Evolutionary conservation across 352 stramenopile species (phyloP), one percentile per base, ranked within the genome.

Genomic region (Phytophthora cactorum): DNA sequence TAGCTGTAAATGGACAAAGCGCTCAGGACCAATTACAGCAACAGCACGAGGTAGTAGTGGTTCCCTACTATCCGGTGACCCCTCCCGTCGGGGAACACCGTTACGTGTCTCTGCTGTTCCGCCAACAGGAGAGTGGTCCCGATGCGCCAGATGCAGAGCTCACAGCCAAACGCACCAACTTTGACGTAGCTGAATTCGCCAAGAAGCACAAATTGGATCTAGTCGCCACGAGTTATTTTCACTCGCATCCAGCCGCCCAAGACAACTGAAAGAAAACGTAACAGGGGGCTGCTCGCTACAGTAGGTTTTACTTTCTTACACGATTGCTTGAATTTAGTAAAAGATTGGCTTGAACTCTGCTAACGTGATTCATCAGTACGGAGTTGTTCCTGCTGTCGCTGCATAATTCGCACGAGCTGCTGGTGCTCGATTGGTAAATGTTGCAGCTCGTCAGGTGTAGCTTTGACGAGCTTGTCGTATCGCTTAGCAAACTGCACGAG

Each of bases 21-120:
- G 27, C n/a, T 60, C 38, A 46, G 22, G 34, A 36, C 7, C 51
- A 38, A 17, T 38, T 25, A 12, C 25, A 58, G 27, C 49, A 72
- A 27, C 32, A 68, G 5, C 17, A 63, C 12, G 55, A 52, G 6
- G 47, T 62, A 11, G 72, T 70, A 12, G 67, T 90, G 27, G 79
- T 89, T 8, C 78, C 81, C 3, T 90, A 90, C 63, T 90, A 78
- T 38, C 80, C 84, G 0, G 84, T 92, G 46, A 74, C 70, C 25
- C 84, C 82, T 4, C 80, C 82, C 1, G 52, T 63, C 7, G 84
- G 84, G n/a, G 52, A 75, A 55, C 81, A 90, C 52, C 79, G 79
- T 55, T 90, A 90, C 69, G 58, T 90, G 15, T 79, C 77, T 11
- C 39, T 90, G 29, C 73, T 90, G 22, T 86, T 88, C 47, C 58